Conservation (phyloP, 108 stramenopile genomes). For the Cylindrotheca closterium region DNA sequence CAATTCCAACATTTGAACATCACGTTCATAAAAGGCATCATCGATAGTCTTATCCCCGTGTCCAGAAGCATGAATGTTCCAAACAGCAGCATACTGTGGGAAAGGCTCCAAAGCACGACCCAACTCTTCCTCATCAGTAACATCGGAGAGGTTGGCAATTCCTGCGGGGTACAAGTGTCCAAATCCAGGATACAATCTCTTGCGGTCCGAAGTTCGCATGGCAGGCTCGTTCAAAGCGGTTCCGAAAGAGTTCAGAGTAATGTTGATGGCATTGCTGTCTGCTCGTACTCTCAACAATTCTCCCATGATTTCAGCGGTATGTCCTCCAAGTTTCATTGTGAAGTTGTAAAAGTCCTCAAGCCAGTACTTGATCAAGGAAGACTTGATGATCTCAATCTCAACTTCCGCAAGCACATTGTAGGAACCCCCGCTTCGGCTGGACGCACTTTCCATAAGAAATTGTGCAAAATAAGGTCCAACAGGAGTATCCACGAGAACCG, state of each 20-base stretch:
- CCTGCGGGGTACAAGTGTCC: constrained; percentile 97
- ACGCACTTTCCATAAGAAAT: constrained; percentile 83
- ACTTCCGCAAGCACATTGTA: constrained; percentile 96
- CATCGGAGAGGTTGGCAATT: constrained; percentile 89
- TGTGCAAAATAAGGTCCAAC: constrained; percentile 95
- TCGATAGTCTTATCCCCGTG: constrained; percentile 90
- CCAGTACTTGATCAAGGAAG: constrained; percentile 97
- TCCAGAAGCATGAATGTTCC: constrained; percentile 88
- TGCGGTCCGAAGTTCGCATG: constrained; percentile 94
- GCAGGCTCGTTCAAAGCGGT: constrained; percentile 93
- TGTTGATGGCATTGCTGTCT: constrained; percentile 97
- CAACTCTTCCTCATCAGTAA: constrained; percentile 88
- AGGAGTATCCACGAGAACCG: constrained; percentile 98
- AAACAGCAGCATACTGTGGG: constrained; percentile 91
- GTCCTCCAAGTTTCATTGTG: constrained; percentile 86
- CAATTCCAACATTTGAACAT: constrained; percentile 93
- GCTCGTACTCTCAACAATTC: constrained; percentile 94
- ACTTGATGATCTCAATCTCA: constrained; percentile 98
- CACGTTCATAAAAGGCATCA: constrained; percentile 98
- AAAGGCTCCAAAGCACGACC: constrained; percentile 88
- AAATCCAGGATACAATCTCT: constrained; percentile 94
- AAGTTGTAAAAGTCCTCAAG: constrained; percentile 94
- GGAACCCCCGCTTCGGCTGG: constrained; percentile 53
- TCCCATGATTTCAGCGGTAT: constrained; percentile 94
- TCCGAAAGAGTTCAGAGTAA: constrained; percentile 98